phyloP scores from a whole-genome alignment of 2,329 filamentous ascomycete genomes.

The Endoconidiophora laricicola region DNA sequence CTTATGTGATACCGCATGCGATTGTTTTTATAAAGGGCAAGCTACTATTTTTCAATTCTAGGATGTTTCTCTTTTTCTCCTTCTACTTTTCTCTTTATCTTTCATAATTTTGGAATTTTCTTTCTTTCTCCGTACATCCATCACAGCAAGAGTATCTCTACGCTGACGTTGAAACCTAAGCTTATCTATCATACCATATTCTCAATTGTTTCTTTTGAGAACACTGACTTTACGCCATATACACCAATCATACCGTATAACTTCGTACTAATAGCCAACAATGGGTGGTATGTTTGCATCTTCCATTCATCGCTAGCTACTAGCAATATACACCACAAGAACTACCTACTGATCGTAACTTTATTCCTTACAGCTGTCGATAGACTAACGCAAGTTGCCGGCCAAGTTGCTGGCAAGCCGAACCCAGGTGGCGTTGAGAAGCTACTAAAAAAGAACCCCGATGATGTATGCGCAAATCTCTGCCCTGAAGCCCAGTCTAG shows the following conservation, averaged over 20 bases:
- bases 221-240: not conserved
- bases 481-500: not conserved
- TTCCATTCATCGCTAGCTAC: not conserved
- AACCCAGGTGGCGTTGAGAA: conserved; percentile 34
- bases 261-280: conserved; percentile 3
- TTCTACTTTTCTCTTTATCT: no score
- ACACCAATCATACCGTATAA: not conserved
- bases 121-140: no score
- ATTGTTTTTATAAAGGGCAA: no score
- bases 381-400: conserved; percentile 41
- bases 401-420: conserved; percentile 46
- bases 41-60: no score
- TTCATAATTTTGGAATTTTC: no score
- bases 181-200: no score
- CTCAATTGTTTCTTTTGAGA: not conserved
- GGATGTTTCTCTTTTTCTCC: no score
- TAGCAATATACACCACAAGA: not conserved
- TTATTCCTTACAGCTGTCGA: conserved; percentile 29
- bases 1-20: no score
- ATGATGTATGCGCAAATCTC: conserved; percentile 36
- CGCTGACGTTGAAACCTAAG: no score
- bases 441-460: conserved; percentile 47
- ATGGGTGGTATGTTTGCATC: conserved; percentile 10
- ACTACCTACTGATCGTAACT: not conserved
- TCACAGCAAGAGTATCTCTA: no score